A percentile compares a stretch with the other conserved stretches of the same genome.
These are phyloP conservation scores for Ogataea methylovora DNA, from an alignment of 805 yeast species.

Conservation along the genomic window DNA sequence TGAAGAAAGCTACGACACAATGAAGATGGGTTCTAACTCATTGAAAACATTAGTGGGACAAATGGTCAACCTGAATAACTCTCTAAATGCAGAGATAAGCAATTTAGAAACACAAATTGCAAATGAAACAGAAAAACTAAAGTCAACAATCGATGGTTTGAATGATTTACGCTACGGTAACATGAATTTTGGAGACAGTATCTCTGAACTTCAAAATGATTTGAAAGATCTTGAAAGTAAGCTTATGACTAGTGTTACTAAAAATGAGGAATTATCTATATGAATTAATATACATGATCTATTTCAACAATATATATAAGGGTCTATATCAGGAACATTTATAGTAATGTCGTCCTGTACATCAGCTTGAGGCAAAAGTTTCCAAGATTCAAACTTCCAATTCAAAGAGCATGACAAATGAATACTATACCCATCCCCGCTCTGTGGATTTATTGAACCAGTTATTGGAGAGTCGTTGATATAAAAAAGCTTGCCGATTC, in stretches of 20 bases:
- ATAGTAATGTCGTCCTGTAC: too few species aligned
- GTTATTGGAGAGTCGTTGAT: constrained; percentile 38
- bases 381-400: constrained; percentile 83
- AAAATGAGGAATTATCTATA: too few species aligned
- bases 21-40: not conserved
- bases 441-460: constrained; percentile 46
- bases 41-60: constrained; percentile 9
- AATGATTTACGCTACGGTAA: constrained; percentile 23
- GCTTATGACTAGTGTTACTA: too few species aligned
- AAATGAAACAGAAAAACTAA: constrained; percentile 8
- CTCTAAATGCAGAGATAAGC: constrained; percentile 19
- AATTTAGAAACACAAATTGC: constrained; percentile 11
- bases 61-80: constrained; percentile 20
- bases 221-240: constrained; percentile 13
- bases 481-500: constrained; percentile 65
- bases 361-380: too few species aligned
- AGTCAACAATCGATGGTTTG: constrained; percentile 15
- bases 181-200: constrained; percentile 11
- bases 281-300: too few species aligned
- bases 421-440: constrained; percentile 65
- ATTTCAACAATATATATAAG: too few species aligned
- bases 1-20: too few species aligned
- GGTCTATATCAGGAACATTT: too few species aligned
- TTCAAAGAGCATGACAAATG: constrained; percentile 72
- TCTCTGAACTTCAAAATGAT: constrained; percentile 10